Conservation (phyloP, 2,329 filamentous ascomycete genomes). For the Colletotrichum sp. region DNA sequence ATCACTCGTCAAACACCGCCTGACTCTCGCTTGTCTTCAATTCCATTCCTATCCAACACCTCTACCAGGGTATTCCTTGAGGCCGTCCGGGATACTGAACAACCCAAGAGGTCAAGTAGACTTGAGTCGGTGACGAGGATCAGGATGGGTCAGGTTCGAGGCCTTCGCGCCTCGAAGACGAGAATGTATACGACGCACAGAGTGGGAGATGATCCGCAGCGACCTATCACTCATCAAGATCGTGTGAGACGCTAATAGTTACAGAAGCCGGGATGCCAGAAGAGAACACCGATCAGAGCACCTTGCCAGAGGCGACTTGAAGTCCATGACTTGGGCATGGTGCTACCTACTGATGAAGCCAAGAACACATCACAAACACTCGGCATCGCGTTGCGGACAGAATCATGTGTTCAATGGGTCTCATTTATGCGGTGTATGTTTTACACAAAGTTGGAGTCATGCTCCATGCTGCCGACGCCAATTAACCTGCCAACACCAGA, state of each 20-base stretch:
- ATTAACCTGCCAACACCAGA: slow-evolving; percentile 24
- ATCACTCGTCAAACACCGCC: background rate
- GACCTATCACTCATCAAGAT: background rate
- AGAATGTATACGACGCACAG: background rate
- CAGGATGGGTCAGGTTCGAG: background rate
- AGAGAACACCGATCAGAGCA: too few species aligned
- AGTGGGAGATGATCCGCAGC: background rate
- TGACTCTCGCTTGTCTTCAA: background rate
- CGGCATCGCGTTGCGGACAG: background rate
- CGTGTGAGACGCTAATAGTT: too few species aligned
- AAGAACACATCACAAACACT: background rate
- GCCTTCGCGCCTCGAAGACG: background rate
- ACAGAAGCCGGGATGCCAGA: too few species aligned
- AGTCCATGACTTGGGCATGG: background rate
- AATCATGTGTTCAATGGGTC: slow-evolving; percentile 14
- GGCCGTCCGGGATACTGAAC: accelerated
- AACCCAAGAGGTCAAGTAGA: background rate
- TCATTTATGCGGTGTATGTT: slow-evolving; percentile 22
- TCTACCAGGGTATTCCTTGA: background rate
- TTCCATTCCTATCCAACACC: background rate
- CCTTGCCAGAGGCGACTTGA: background rate
- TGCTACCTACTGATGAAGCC: background rate
- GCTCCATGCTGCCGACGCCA: slow-evolving; percentile 23
- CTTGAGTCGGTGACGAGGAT: background rate
- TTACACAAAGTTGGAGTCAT: slow-evolving; percentile 19